These are phyloP conservation scores for Aegilops umbellulata DNA, from an alignment of 176 grass and related monocot species.

Conservation along the genomic window DNA sequence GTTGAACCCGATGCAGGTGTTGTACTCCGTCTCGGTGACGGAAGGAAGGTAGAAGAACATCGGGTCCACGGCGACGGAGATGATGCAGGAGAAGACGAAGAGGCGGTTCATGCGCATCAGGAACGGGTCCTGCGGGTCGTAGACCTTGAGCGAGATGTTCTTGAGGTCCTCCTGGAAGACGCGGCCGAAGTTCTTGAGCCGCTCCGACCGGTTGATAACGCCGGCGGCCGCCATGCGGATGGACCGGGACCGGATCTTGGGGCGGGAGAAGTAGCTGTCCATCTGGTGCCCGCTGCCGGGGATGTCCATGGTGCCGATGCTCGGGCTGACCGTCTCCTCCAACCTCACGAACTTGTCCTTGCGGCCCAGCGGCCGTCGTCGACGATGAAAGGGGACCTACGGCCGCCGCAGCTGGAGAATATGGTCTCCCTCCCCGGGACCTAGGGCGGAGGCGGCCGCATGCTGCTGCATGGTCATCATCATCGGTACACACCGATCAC, in stretches of 20 bases:
- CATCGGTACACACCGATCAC: background rate
- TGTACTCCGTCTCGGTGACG: constrained; percentile 26
- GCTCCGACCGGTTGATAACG: constrained; percentile 53
- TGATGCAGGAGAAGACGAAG: constrained; percentile 63
- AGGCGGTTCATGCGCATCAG: constrained; percentile 66
- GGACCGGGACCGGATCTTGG: constrained; percentile 48
- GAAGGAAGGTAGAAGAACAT: constrained; percentile 77
- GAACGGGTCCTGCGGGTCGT: constrained; percentile 81
- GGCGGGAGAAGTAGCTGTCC: constrained; percentile 52
- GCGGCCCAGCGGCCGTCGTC: constrained; percentile 47
- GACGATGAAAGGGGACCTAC: constrained; percentile 42
- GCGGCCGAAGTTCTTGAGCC: constrained; percentile 56
- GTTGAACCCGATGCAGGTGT: constrained; percentile 75
- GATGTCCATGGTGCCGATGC: constrained; percentile 29
- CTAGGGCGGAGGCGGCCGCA: background rate
- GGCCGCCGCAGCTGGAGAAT: constrained; percentile 46
- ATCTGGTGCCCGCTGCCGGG: constrained; percentile 35
- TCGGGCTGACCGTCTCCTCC: constrained; percentile 6
- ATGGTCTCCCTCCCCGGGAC: background rate
- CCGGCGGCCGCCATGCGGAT: constrained; percentile 41
- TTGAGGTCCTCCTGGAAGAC: constrained; percentile 78
- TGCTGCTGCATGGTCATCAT: background rate
- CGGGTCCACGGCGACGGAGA: constrained; percentile 72
- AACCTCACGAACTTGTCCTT: constrained; percentile 65
- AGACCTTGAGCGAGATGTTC: constrained; percentile 58